phyloP scores from a whole-genome alignment of 2,329 filamentous ascomycete species.

The Fusarium acutatum region DNA sequence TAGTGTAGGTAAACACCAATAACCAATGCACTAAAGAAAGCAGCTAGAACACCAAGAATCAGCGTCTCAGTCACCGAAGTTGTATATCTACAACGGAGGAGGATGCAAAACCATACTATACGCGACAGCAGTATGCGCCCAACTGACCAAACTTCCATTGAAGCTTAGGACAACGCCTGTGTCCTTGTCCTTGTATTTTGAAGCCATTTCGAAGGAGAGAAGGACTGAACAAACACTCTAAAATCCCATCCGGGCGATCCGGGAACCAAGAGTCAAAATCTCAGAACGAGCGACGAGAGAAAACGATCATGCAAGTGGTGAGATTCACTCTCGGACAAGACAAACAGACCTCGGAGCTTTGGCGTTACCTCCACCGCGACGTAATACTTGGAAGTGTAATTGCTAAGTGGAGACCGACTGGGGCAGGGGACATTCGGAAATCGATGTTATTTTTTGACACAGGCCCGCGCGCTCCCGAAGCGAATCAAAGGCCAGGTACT shows the following conservation, averaged over 20 bases:
- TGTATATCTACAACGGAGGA: neutral
- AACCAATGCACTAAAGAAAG: constrained; percentile 86
- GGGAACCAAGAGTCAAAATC: constrained; percentile 27
- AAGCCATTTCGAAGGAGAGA: constrained; percentile 44
- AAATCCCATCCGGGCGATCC: constrained; percentile 46
- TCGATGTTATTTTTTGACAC: constrained; percentile 24
- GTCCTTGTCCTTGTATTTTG: constrained; percentile 72
- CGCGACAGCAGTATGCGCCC: constrained; percentile 83
- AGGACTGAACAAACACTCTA: constrained; percentile 33
- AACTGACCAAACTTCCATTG: constrained; percentile 90
- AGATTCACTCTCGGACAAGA: constrained; percentile 36
- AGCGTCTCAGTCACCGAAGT: constrained; percentile 23
- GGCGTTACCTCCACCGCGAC: constrained; percentile 37
- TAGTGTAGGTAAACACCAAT: constrained; percentile 87
- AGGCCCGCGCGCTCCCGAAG: constrained; percentile 33
- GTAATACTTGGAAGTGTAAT: constrained; percentile 31
- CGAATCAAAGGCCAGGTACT: constrained; percentile 7
- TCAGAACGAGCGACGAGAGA: constrained; percentile 27
- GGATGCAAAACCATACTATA: constrained; percentile 67
- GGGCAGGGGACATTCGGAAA: constrained; percentile 24
- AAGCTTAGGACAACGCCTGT: constrained; percentile 69
- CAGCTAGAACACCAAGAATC: constrained; percentile 60
- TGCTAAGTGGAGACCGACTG: constrained; percentile 30
- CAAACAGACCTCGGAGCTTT: constrained; percentile 41
- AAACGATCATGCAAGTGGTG: constrained; percentile 35